A percentile compares a stretch with the other conserved stretches of the same genome.
These are phyloP conservation scores for Fusarium proliferatum DNA, from an alignment of 2,329 filamentous ascomycete species.

Conservation along the genomic window DNA sequence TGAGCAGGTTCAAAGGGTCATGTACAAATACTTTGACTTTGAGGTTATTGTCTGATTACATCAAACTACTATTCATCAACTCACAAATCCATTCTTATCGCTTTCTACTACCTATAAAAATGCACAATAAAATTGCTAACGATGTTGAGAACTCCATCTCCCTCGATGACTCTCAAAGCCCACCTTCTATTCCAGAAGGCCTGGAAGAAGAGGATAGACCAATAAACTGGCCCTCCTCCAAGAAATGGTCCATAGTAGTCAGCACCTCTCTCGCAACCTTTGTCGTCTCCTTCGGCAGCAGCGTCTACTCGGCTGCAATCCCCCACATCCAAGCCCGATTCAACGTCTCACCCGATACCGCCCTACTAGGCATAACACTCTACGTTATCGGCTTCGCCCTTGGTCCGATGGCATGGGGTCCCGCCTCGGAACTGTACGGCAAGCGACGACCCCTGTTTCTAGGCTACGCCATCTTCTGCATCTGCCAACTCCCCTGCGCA, in stretches of 20 bases:
- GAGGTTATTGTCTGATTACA: accelerated
- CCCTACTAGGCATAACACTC: constrained; percentile 5
- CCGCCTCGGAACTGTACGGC: constrained; percentile 45
- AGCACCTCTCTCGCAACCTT: constrained; percentile 5
- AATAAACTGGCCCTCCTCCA: background rate
- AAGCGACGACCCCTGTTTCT: background rate
- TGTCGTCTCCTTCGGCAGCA: constrained; percentile 12
- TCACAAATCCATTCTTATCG: accelerated
- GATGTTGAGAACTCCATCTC: background rate
- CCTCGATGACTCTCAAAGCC: background rate
- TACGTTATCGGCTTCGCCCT: constrained; percentile 59
- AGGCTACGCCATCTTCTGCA: background rate
- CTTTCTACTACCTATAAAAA: background rate
- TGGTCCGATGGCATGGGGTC: constrained; percentile 78
- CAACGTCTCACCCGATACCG: background rate
- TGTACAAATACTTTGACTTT: background rate
- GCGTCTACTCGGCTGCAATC: constrained; percentile 12
- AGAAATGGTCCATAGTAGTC: constrained; percentile 8
- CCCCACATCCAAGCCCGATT: background rate
- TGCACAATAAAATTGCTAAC: background rate
- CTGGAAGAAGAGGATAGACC: background rate
- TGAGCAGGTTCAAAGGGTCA: accelerated
- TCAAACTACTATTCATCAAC: accelerated
- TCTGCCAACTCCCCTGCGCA: background rate
- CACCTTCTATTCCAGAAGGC: accelerated